A percentile compares a stretch with the other conserved stretches of the same genome.
Evolutionary conservation across 2,329 filamentous ascomycete genomes (phyloP).

Genomic region (Plectosphaerella plurivora): DNA sequence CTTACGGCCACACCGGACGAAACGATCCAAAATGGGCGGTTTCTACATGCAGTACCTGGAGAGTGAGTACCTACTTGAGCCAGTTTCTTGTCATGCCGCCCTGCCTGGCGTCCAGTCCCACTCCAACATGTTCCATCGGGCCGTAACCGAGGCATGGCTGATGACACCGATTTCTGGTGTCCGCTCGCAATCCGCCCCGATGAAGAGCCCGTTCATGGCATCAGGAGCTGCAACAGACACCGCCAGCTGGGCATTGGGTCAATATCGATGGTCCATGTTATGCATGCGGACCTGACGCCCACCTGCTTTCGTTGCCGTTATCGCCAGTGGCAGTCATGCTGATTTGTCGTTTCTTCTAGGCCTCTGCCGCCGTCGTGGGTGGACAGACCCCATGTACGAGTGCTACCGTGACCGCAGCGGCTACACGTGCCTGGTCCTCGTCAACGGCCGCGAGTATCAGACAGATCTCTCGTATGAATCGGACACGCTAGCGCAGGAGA

Average conservation of each 20-base stretch:
- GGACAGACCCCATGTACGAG: constrained; percentile 87
- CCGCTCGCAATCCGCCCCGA: too few relatives aligned
- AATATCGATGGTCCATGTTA: too few relatives aligned
- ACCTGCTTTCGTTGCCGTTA: too few relatives aligned
- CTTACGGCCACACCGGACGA: neutral
- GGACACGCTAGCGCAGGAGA: constrained; percentile 80
- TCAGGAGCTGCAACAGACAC: too few relatives aligned
- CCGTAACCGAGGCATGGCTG: too few relatives aligned
- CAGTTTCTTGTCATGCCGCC: neutral
- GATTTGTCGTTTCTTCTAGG: constrained; percentile 46
- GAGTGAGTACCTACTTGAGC: constrained; percentile 53
- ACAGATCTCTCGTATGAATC: constrained; percentile 83
- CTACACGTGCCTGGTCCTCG: constrained; percentile 84
- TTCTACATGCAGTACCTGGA: constrained; percentile 71
- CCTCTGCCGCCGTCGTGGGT: constrained; percentile 90
- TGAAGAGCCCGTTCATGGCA: too few relatives aligned
- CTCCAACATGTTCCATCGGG: too few relatives aligned
- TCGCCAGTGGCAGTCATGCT: too few relatives aligned
- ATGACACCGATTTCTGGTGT: too few relatives aligned
- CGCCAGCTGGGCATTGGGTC: too few relatives aligned
- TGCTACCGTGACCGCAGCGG: constrained; percentile 69
- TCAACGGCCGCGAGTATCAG: constrained; percentile 95
- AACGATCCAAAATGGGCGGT: constrained; percentile 48
- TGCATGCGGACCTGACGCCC: too few relatives aligned
- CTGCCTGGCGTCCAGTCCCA: neutral